Conservation (phyloP, 139 green algal species). For the Diplosphaera chodatii region DNA sequence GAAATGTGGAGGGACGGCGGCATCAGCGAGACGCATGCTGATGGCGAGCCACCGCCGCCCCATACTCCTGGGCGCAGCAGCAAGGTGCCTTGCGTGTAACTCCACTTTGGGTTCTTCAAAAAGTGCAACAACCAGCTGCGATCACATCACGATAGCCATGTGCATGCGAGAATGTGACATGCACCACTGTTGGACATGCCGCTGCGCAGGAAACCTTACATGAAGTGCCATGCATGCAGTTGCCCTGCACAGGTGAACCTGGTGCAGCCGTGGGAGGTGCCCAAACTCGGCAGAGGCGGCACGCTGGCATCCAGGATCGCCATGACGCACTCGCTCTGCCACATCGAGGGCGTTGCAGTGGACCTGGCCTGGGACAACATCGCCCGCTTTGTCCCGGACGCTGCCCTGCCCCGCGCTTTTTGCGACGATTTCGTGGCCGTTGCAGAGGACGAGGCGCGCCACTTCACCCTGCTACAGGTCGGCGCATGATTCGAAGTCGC, state of each 20-base stretch:
- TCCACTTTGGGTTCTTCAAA: too few species aligned
- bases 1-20: not conserved
- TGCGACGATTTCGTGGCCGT: conserved; percentile 83
- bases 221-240: too few species aligned
- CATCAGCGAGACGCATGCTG: not conserved
- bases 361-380: conserved; percentile 84
- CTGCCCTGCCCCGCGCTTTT: conserved; percentile 57
- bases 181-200: too few species aligned
- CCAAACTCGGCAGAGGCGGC: conserved; percentile 58
- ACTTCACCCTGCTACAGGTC: conserved; percentile 63
- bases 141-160: too few species aligned
- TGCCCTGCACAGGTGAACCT: conserved; percentile 55
- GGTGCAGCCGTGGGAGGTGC: conserved; percentile 36
- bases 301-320: conserved; percentile 44
- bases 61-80: conserved; percentile 13
- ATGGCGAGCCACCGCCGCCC: not conserved
- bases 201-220: too few species aligned
- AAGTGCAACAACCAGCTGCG: too few species aligned
- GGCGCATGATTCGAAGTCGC: too few species aligned
- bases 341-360: conserved; percentile 79
- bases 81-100: conserved; percentile 4
- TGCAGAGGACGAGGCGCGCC: conserved; percentile 76
- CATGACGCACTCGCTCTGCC: conserved; percentile 44
- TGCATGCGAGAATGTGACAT: not conserved
- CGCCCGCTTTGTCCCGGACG: conserved; percentile 55